Base-by-base conservation (phyloP, 768 basidiomycete species). In the Chiua virens region DNA sequence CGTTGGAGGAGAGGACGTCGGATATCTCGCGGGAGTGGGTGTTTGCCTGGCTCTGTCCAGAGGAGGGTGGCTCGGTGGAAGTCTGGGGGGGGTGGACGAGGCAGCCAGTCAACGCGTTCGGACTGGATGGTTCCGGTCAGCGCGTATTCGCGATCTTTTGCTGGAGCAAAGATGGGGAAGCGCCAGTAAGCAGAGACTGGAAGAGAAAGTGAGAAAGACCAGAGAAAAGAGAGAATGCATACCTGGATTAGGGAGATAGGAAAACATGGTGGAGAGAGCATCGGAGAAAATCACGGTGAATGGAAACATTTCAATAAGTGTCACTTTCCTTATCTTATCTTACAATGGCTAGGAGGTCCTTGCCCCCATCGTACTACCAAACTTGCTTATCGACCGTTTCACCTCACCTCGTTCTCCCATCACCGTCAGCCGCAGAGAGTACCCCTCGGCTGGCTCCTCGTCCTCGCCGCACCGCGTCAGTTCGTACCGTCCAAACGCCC, bases 341-440 rank as follows among this genome's bases (percentile, higher is more conserved):
- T 25, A 43, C 47, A 38, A 28, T 34, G 11, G 11, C 41, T 62
- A 74, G 44, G 62, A 48, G 45, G 78, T 49, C 30, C 62, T 53
- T 32, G 69, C 76, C 14, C 70, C 72, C 35, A 88, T 59, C 21
- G 57, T 62, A 42, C 61, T 68, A 45, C 85, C 79, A 32, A 97
- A 77, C 58, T 66, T 77, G 50, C 71, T 70, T 36, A 83, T 78
- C 28, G 81, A 73, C 52, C 80, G 68, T 57, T 73, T 78, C 43
- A 92, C 83, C 67, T 93, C 90, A 13, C 92, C 92, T 39, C 86
- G 75, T 64, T 89, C 87, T 9, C 94, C 94, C 95, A 98, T 98
- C 25, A 89, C 79, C n/a, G 92, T 96, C 65, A 96, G 56, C 48
- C 77, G 74, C 21, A 92, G 57, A 25, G 75, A 71, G 5, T 68